Evolutionary conservation across 208 protist species (phyloP).

Genomic region (Entamoeba dispar): DNA sequence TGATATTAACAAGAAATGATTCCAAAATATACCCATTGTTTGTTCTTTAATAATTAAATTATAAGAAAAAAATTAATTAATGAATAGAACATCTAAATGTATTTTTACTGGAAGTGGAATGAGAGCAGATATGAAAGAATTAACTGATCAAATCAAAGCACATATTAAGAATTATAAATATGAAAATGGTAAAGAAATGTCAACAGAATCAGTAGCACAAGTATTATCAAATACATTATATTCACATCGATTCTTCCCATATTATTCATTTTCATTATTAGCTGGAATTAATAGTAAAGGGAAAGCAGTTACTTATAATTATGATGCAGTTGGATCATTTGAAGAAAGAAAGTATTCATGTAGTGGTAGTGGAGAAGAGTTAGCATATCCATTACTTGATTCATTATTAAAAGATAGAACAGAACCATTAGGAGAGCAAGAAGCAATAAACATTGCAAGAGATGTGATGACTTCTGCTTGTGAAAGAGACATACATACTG

Average conservation of each 20-base stretch:
- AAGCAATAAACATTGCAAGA: no score
- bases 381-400: conserved; percentile 86
- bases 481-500: no score
- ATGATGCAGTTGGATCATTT: conserved; percentile 85
- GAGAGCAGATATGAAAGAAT: conserved; percentile 73
- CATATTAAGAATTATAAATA: conserved; percentile 60
- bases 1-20: conserved; percentile 66
- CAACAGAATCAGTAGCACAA: conserved; percentile 67
- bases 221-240: conserved; percentile 86
- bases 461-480: no score
- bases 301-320: conserved; percentile 76
- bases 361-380: conserved; percentile 59
- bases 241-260: conserved; percentile 86
- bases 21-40: conserved; percentile 68
- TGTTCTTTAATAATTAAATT: neutral
- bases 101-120: conserved; percentile 76
- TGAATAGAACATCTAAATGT: conserved; percentile 33
- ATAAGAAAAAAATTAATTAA: neutral
- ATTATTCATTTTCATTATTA: conserved; percentile 93
- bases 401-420: conserved; percentile 51
- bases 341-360: conserved; percentile 67
- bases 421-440: no score
- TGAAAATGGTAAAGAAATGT: conserved; percentile 64
- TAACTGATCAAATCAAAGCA: conserved; percentile 72
- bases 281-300: conserved; percentile 73